phyloP scores from a whole-genome alignment of 2,329 filamentous ascomycete genomes.

The Colletotrichum costaricense region DNA sequence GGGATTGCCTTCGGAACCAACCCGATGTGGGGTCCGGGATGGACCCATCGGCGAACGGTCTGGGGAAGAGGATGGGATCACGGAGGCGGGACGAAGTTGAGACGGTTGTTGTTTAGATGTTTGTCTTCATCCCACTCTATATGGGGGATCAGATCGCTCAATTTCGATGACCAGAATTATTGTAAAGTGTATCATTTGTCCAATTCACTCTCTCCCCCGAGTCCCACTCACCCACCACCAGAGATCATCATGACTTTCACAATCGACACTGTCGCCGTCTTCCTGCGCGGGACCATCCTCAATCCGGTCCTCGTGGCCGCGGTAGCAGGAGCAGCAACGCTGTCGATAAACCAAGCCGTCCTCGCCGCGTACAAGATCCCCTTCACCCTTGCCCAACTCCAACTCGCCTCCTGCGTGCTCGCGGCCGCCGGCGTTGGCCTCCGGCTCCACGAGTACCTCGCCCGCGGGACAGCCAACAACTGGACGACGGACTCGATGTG shows the following conservation, averaged over 20 bases:
- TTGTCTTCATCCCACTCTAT: not conserved
- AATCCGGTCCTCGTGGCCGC: not conserved
- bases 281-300: not conserved
- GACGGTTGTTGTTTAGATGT: not conserved
- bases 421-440: conserved; percentile 22
- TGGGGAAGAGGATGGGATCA: not conserved
- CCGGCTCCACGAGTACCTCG: conserved; percentile 38
- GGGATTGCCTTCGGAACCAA: not conserved
- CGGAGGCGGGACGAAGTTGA: not conserved
- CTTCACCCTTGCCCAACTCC: not conserved
- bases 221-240: not conserved
- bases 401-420: not conserved
- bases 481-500: conserved; percentile 39
- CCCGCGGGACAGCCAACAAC: conserved; percentile 39
- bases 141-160: not conserved
- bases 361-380: not conserved
- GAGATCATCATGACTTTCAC: not conserved
- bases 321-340: not conserved
- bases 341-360: not conserved
- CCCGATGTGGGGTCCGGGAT: not conserved
- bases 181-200: not conserved
- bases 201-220: not conserved
- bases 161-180: not conserved
- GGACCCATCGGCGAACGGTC: not conserved
- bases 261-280: not conserved